Percentiles rank a stretch among this genome's conserved stretches.
Evolutionary conservation across 2,329 filamentous ascomycete genomes (phyloP).

Genomic region (Fusarium fracticaudum): DNA sequence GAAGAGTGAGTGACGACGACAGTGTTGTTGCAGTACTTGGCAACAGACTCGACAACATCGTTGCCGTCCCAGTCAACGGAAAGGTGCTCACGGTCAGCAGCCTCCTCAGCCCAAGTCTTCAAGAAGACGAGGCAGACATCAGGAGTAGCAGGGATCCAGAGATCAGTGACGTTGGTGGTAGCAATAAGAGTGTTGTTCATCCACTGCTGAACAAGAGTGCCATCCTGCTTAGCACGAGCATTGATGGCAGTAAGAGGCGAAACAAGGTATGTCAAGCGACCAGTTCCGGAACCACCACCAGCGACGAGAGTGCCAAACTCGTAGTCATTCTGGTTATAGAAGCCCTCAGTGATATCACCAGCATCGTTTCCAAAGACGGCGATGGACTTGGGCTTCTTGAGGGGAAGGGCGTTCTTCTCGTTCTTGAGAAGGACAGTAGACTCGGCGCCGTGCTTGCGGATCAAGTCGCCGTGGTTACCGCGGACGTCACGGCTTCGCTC

Average conservation of each 20-base stretch:
- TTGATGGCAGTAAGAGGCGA: conserved; percentile 53
- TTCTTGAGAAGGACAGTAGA: conserved; percentile 82
- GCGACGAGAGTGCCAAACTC: conserved; percentile 67
- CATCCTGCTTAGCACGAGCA: conserved; percentile 57
- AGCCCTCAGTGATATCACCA: conserved; percentile 67
- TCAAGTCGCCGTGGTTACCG: conserved; percentile 63
- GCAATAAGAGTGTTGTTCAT: conserved; percentile 57
- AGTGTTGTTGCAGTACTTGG: conserved; percentile 69
- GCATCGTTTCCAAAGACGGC: conserved; percentile 64
- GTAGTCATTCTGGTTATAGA: conserved; percentile 70
- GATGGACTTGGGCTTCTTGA: conserved; percentile 66
- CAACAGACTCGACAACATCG: conserved; percentile 68
- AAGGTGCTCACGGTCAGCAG: conserved; percentile 64
- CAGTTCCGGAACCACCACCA: conserved; percentile 63
- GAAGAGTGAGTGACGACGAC: conserved; percentile 76
- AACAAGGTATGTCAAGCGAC: conserved; percentile 51
- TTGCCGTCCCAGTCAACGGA: conserved; percentile 69
- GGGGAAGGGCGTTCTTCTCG: conserved; percentile 66
- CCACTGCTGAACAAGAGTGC: conserved; percentile 58
- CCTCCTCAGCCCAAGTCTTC: conserved; percentile 74
- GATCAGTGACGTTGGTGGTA: conserved; percentile 52
- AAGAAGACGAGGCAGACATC: conserved; percentile 74
- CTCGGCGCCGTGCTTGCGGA: conserved; percentile 62
- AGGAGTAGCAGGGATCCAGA: conserved; percentile 60
- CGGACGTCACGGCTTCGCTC: conserved; percentile 62